Evolutionary conservation across 1,284 basidiomycete species (phyloP).

Genomic region (Pisolithus thermaeus): DNA sequence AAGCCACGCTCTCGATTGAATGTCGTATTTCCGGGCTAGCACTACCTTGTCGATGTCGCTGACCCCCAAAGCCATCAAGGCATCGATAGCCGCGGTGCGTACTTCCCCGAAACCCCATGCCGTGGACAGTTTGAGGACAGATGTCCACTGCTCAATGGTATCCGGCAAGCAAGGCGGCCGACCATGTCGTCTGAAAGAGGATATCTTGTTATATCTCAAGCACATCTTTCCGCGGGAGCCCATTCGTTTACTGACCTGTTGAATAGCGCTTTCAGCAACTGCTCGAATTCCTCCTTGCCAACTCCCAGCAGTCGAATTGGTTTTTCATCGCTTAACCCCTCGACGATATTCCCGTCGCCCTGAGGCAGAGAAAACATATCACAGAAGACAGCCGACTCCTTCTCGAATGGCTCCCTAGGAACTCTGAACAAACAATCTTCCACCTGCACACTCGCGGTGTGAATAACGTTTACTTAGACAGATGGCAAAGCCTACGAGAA

Average conservation of each 20-base stretch:
- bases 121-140: conserved; percentile 5
- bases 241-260: too few species aligned
- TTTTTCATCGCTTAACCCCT: conserved; percentile 2
- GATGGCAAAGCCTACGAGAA: conserved; percentile 1
- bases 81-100: conserved; percentile 2
- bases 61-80: not conserved
- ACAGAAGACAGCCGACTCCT: too few species aligned
- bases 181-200: not conserved
- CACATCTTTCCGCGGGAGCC: too few species aligned
- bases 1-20: conserved; percentile 1
- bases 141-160: conserved; percentile 4
- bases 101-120: conserved; percentile 7
- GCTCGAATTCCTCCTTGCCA: conserved; percentile 2
- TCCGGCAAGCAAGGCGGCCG: not conserved
- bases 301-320: conserved; percentile 7
- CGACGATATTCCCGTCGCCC: not conserved
- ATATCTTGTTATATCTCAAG: too few species aligned
- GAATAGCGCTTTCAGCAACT: not conserved
- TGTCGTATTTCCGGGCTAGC: conserved; percentile 3
- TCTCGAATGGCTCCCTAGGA: too few species aligned
- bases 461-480: too few species aligned
- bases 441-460: too few species aligned
- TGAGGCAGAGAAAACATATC: not conserved
- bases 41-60: not conserved
- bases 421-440: too few species aligned